phyloP scores from a whole-genome alignment of 331 rosid species.

The Dryas integrifolia region DNA sequence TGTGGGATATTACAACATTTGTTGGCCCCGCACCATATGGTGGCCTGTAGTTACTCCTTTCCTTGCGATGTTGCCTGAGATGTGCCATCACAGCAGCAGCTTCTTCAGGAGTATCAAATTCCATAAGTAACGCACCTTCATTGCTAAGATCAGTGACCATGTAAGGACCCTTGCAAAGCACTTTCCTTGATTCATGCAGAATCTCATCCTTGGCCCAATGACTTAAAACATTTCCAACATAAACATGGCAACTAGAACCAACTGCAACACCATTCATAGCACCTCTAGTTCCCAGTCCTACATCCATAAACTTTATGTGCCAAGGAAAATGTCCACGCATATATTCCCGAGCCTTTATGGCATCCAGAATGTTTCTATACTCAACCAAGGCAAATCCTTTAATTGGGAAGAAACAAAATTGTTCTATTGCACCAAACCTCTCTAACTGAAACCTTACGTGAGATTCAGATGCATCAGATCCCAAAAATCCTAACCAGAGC shows the following conservation, averaged over 20 bases:
- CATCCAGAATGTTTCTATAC: conserved; percentile 73
- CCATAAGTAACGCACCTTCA: conserved; percentile 83
- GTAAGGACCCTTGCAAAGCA: conserved; percentile 60
- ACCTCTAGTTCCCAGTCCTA: conserved; percentile 90
- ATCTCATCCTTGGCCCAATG: conserved; percentile 93
- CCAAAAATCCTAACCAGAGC: conserved; percentile 76
- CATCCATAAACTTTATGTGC: conserved; percentile 77
- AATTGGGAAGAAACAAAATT: conserved; percentile 58
- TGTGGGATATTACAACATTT: conserved; percentile 40
- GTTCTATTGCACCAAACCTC: conserved; percentile 81
- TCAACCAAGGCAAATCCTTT: conserved; percentile 85
- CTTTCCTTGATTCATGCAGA: conserved; percentile 76
- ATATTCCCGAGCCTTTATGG: conserved; percentile 70
- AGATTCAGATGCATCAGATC: conserved; percentile 67
- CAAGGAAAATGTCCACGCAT: conserved; percentile 72
- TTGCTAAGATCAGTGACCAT: conserved; percentile 66
- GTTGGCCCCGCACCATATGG: conserved; percentile 54
- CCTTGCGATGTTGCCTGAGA: conserved; percentile 73
- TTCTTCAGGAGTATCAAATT: conserved; percentile 88
- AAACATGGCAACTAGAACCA: conserved; percentile 74
- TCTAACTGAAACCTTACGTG: conserved; percentile 79
- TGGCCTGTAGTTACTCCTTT: conserved; percentile 53
- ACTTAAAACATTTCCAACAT: conserved; percentile 68
- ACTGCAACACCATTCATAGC: conserved; percentile 71
- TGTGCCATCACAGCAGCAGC: conserved; percentile 78